Evolutionary conservation across 1,139 yeast genomes (phyloP).

Genomic region (Taiozyma sp.): DNA sequence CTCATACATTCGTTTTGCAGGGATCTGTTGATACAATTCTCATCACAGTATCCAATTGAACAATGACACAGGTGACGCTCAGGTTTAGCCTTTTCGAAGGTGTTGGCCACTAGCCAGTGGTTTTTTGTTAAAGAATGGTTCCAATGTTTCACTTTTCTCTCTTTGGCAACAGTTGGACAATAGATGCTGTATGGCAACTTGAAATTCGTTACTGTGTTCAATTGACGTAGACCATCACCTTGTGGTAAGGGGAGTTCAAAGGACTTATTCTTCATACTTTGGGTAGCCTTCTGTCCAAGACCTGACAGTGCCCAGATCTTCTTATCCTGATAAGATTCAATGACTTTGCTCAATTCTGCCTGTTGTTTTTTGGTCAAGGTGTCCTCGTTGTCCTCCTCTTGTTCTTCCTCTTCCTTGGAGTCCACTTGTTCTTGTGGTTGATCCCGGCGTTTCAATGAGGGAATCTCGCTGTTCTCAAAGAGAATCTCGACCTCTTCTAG

Average conservation of each 20-base stretch:
- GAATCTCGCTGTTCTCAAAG: background rate
- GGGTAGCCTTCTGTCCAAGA: slow-evolving; percentile 5
- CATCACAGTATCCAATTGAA: slow-evolving; percentile 26
- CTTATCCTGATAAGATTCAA: slow-evolving; percentile 4
- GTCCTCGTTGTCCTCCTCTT: background rate
- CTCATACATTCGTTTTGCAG: slow-evolving; percentile 32
- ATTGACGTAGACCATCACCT: slow-evolving; percentile 14
- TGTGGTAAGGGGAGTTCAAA: slow-evolving; percentile 20
- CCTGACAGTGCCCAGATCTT: slow-evolving; percentile 14
- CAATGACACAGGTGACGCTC: slow-evolving; percentile 25
- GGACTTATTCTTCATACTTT: background rate
- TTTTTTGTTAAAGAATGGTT: slow-evolving; percentile 23
- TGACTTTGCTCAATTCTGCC: slow-evolving; percentile 5
- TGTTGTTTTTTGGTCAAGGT: background rate
- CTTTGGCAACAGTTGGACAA: slow-evolving; percentile 26
- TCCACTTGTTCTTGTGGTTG: background rate
- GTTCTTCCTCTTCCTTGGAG: background rate
- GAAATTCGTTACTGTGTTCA: slow-evolving; percentile 19
- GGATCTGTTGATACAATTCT: slow-evolving; percentile 26
- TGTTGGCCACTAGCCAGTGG: slow-evolving; percentile 19
- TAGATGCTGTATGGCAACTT: slow-evolving; percentile 30
- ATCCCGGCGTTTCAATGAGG: background rate
- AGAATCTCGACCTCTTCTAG: slow-evolving; percentile 12
- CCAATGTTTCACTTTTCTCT: slow-evolving; percentile 26
- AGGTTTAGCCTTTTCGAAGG: slow-evolving; percentile 9